Base-by-base conservation (phyloP, 164 flowering plant genomes). In the Taxillus chinensis region DNA sequence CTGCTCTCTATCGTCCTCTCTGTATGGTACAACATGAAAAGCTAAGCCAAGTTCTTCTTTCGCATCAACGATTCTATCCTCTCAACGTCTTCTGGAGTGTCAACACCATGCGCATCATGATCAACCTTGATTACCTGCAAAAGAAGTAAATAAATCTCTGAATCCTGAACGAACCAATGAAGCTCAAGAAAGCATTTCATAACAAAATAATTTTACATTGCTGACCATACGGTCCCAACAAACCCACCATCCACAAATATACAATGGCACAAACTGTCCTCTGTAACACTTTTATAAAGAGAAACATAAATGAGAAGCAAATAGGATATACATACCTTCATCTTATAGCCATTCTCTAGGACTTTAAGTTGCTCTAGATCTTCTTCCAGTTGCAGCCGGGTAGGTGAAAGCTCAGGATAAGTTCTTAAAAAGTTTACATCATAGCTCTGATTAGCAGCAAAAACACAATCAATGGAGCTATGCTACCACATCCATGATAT, bases 281-380 rank as follows among this genome's bases (percentile, higher is more conserved):
- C 27, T 27, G 27, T 27, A 27, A 0, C 27, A 0, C 27, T 27
- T 27, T 2, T 27, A 27, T 27, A 27, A 27, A 27, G 27, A 27
- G 1, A 27, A 27, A 27, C 27, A 27, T 2, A 27, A 27, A 27
- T 27, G 27, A 27, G 27, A 27, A 27, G 27, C 27, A 27, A 27
- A 51, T 14, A 14, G 10, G 15, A 51, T 51, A 5, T 4, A 57
- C 8, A 5, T 74, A 90, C 99, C 97, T 90, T 90, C 96, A 90
- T 87, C 70, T 84, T 93, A 66, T 93, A 93, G 4, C 99, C 99
- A 82, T 93, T 87, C 72, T 93, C 99, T 67, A 93, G 90, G 65
- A 89, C 97, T 80, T 93, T 93, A 41, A 93, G 93, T 66, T 93
- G 99, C 70, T 93, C 97, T 41, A 93, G 75, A 74, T 93, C 97